Percentiles rank a stretch among this genome's conserved stretches.
These are phyloP conservation scores for Candida tammaniensis DNA, from an alignment of 805 yeast species.

Conservation along the genomic window DNA sequence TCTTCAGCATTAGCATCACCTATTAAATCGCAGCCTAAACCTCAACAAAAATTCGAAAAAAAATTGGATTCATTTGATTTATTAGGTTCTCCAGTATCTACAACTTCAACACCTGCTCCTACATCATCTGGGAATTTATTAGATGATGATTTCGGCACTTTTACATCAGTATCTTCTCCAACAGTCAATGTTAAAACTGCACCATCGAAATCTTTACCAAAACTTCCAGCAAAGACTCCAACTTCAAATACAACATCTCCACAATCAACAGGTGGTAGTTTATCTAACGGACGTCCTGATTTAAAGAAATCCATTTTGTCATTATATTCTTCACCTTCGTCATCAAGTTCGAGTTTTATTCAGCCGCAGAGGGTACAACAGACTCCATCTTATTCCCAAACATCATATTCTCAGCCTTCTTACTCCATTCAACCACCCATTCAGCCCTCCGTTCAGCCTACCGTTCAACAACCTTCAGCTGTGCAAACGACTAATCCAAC, in stretches of 20 bases:
- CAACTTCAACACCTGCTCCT: conserved; percentile 5
- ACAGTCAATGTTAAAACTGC: conserved; percentile 7
- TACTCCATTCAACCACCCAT: conserved; percentile 1
- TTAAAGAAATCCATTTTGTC: conserved; percentile 89
- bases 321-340: conserved; percentile 61
- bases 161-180: conserved; percentile 31
- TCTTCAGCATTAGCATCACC: background rate
- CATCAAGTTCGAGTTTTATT: conserved; percentile 44
- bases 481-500: conserved; percentile 1
- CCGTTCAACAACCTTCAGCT: conserved; percentile 1
- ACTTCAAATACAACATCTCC: conserved; percentile 16
- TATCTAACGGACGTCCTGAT: conserved; percentile 61
- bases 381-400: conserved; percentile 1
- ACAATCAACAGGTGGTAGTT: conserved; percentile 35
- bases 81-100: background rate
- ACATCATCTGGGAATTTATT: conserved; percentile 18
- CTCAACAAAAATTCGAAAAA: background rate
- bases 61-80: background rate
- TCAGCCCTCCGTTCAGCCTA: too few relatives aligned
- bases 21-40: background rate
- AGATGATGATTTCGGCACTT: conserved; percentile 43
- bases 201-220: conserved; percentile 11
- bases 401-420: background rate
- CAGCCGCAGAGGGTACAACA: conserved; percentile 19
- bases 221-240: conserved; percentile 10